These are phyloP conservation scores for Apiospora koreana DNA, from an alignment of 2,329 filamentous ascomycete species.

Conservation along the genomic window DNA sequence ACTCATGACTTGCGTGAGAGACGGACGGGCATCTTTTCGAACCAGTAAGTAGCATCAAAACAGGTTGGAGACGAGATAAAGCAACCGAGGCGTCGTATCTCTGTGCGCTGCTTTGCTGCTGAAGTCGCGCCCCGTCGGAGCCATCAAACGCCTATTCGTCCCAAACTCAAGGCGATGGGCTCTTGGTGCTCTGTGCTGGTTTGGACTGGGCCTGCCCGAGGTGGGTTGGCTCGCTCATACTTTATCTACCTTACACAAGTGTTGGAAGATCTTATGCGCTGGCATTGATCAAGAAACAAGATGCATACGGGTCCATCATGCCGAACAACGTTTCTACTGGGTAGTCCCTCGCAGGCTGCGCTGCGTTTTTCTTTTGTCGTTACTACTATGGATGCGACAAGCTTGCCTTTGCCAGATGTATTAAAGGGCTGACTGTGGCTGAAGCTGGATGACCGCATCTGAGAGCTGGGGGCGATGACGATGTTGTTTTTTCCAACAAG, in stretches of 20 bases:
- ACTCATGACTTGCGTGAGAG: background rate
- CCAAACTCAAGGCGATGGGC: background rate
- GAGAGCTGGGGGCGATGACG: background rate
- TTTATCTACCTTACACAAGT: conserved; percentile 5
- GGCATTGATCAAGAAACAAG: conserved; percentile 8
- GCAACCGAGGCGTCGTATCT: background rate
- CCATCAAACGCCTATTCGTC: conserved; percentile 8
- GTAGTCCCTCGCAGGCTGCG: background rate
- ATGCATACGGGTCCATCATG: conserved; percentile 3
- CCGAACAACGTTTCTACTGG: background rate
- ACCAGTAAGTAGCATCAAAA: background rate
- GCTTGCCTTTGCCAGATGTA: background rate
- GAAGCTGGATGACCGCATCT: background rate
- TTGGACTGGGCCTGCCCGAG: background rate
- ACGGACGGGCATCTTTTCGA: background rate
- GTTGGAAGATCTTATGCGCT: conserved; percentile 4
- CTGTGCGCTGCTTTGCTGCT: background rate
- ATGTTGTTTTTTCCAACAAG: background rate
- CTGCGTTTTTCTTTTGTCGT: background rate
- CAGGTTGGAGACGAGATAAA: background rate
- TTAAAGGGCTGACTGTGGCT: conserved; percentile 1
- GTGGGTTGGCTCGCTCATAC: background rate
- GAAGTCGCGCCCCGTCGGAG: background rate
- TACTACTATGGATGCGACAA: background rate
- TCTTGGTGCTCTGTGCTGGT: conserved; percentile 7